Evolutionary conservation across 371 early-diverging fungal species (phyloP).

Genomic region (Zopfochytrium polystomum): DNA sequence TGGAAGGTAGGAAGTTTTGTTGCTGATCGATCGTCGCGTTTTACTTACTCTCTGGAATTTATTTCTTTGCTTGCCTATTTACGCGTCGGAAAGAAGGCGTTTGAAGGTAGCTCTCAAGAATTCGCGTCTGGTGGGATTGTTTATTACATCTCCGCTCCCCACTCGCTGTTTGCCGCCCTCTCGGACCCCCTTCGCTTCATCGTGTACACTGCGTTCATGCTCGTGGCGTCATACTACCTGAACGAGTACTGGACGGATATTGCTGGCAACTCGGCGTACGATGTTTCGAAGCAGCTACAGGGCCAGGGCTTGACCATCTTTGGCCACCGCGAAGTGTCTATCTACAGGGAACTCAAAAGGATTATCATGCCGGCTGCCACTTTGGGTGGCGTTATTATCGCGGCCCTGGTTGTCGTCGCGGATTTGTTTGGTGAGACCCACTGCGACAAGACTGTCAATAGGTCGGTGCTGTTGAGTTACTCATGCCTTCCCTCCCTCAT

Average conservation of each 20-base stretch:
- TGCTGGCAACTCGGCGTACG: conserved; percentile 93
- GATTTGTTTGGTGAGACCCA: conserved; percentile 75
- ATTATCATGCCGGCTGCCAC: conserved; percentile 93
- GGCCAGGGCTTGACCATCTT: conserved; percentile 94
- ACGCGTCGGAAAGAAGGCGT: conserved; percentile 21
- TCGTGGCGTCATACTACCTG: conserved; percentile 88
- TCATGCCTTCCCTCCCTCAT: conserved; percentile 3
- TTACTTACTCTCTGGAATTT: neutral
- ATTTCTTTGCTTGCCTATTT: conserved; percentile 8
- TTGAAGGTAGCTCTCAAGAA: conserved; percentile 82
- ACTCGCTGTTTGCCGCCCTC: conserved; percentile 74
- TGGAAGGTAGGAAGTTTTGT: conserved; percentile 69
- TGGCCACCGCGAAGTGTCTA: conserved; percentile 91
- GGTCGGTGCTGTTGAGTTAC: neutral
- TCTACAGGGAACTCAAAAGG: conserved; percentile 97
- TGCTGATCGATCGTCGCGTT: neutral
- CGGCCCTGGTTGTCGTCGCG: conserved; percentile 87
- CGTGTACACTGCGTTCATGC: conserved; percentile 86
- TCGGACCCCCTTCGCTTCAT: conserved; percentile 89
- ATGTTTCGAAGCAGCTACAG: conserved; percentile 94
- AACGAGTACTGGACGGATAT: conserved; percentile 98
- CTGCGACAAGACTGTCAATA: neutral
- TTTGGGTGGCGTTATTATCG: conserved; percentile 95
- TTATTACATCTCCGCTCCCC: conserved; percentile 97
- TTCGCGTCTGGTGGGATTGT: conserved; percentile 94